Conservation (phyloP, 805 yeast genomes). For the Lipomyces mesembrius region DNA sequence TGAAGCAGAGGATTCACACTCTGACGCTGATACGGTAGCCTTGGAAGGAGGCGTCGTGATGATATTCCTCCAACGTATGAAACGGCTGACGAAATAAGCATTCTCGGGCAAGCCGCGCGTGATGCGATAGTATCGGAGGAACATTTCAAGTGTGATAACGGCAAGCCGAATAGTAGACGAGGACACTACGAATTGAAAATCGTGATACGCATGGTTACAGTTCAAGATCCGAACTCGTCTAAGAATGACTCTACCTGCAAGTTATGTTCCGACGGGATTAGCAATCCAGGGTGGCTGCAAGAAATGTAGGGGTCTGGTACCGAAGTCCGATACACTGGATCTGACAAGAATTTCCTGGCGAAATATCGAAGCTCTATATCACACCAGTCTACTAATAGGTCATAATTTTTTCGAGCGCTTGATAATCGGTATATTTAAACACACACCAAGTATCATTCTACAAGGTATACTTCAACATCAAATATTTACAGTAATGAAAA, state of each 20-base stretch:
- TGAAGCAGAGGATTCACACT: conserved; percentile 2
- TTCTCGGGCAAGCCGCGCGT: neutral
- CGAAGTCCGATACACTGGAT: too few relatives aligned
- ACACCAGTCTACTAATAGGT: too few relatives aligned
- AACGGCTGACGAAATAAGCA: neutral
- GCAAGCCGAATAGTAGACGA: neutral
- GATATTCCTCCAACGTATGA: neutral
- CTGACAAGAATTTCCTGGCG: too few relatives aligned
- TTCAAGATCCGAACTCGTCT: too few relatives aligned
- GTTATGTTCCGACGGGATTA: too few relatives aligned
- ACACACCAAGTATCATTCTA: neutral
- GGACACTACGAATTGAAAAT: neutral
- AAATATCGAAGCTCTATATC: too few relatives aligned
- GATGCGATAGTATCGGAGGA: neutral
- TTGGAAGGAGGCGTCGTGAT: conserved; percentile 6
- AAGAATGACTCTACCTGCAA: too few relatives aligned
- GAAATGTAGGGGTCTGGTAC: too few relatives aligned
- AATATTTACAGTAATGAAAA: neutral
- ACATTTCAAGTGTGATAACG: neutral
- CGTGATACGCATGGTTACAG: too few relatives aligned
- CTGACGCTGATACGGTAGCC: neutral
- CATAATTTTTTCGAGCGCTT: too few relatives aligned
- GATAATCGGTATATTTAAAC: neutral
- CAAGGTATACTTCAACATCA: neutral
- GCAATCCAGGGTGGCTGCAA: too few relatives aligned